These are phyloP conservation scores for Solanum virginianum DNA, from an alignment of 257 asterid genomes.

Conservation along the genomic window DNA sequence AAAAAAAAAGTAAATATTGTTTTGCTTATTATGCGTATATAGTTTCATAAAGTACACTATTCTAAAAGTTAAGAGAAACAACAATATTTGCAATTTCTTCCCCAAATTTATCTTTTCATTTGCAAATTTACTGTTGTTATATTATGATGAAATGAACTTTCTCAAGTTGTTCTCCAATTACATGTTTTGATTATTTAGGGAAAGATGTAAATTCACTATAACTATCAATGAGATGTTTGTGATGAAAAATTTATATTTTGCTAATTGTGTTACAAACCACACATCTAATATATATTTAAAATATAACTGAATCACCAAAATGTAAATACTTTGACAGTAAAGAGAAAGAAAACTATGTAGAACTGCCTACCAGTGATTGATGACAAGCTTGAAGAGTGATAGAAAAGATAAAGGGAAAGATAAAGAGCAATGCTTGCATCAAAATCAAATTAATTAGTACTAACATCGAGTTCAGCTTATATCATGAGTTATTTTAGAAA, in stretches of 20 bases:
- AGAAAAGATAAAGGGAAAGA: background rate
- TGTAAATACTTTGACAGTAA: no score
- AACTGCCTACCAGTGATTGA: background rate
- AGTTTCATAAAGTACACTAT: no score
- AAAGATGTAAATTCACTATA: no score
- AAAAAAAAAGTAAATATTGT: no score
- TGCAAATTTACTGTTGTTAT: no score
- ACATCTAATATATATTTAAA: no score
- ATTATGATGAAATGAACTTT: no score
- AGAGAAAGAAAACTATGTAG: background rate
- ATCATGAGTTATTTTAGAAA: background rate
- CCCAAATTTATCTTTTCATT: no score
- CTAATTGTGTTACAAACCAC: background rate
- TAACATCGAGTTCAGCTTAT: background rate
- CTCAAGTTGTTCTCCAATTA: background rate
- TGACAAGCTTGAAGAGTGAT: background rate
- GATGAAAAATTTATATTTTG: background rate
- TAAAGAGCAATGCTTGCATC: background rate
- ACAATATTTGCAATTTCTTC: no score
- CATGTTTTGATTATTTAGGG: background rate
- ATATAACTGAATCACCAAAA: no score
- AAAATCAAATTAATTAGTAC: background rate
- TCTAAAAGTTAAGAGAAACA: no score
- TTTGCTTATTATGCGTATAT: no score
- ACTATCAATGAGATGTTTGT: background rate